Evolutionary conservation across 768 basidiomycete species (phyloP), one percentile per base, ranked within the genome.

Genomic region (Leccinum incarnatum): DNA sequence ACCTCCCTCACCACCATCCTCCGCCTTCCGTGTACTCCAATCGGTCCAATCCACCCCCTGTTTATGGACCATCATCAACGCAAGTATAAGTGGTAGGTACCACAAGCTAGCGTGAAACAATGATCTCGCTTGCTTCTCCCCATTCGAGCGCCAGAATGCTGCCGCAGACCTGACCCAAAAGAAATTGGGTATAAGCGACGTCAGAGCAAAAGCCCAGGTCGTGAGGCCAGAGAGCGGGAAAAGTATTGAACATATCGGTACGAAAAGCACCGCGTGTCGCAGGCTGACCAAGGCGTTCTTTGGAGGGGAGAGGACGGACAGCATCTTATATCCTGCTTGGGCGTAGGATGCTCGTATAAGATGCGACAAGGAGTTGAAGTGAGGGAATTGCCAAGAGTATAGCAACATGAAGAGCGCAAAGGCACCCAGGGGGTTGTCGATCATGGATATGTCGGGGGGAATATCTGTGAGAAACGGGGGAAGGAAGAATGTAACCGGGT

Each of bases 341-440:
- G 97, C 93, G 73, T 99, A 99, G 19, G 89, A 89, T 10, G 82
- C 85, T 37, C 95, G 85, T 9, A 95, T 82, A 52, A 95, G 78
- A 73, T 97, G 84, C 8, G 95, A 87, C n/a, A 99, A 79, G 1
- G 93, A 74, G 73, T 95, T 98, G 78, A 99, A 98, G 73, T 99
- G 96, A 36, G 96, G 95, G 76, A 98, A 98, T 70, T 99, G 97
- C 96, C 96, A 99, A 60, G 89, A 90, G 77, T 87, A 99, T 9
- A 97, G 81, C 50, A 98, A 74, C 74, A 88, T 80, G 76, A 91
- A 93, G 3, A 99, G 78, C 2, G 88, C 85, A 58, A 91, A 74
- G 0, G 94, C 88, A 0, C 89, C 84, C 45, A 97, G 81, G 0
- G 94, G 87, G 69, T 92, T 95, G 71, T 95, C 85, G 53, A 88